Evolutionary conservation across 805 yeast genomes (phyloP).

Genomic region (Saccharomycopsis babjevae): DNA sequence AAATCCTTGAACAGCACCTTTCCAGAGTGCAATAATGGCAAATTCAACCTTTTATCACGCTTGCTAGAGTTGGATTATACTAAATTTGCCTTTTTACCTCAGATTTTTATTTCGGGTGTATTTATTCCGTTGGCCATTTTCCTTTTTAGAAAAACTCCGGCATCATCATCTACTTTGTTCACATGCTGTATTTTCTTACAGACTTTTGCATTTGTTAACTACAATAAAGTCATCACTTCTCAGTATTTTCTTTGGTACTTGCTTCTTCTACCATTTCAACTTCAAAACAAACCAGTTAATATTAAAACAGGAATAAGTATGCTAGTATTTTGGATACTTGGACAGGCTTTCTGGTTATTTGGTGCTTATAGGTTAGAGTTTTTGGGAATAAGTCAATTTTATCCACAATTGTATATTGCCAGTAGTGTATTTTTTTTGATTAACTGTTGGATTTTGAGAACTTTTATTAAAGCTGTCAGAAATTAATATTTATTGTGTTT

Average conservation of each 20-base stretch:
- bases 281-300: constrained; percentile 30
- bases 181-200: constrained; percentile 57
- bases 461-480: constrained; percentile 37
- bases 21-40: not conserved
- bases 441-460: constrained; percentile 52
- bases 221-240: constrained; percentile 80
- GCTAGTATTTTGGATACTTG: constrained; percentile 48
- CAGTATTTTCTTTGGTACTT: constrained; percentile 95
- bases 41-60: not conserved
- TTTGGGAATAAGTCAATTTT: constrained; percentile 56
- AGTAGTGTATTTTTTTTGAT: constrained; percentile 49
- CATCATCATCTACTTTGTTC: constrained; percentile 27
- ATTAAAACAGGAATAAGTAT: constrained; percentile 33
- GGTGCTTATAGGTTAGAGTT: constrained; percentile 78
- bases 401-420: constrained; percentile 45
- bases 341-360: constrained; percentile 72
- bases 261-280: constrained; percentile 67
- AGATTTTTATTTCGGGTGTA: constrained; percentile 48
- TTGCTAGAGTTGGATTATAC: constrained; percentile 28
- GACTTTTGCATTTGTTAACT: constrained; percentile 67
- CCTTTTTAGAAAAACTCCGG: not conserved
- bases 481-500: not conserved
- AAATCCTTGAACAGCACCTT: not conserved
- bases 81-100: constrained; percentile 76
- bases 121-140: constrained; percentile 39